Conservation (phyloP, 768 basidiomycete genomes). For the Russula vinacea region DNA sequence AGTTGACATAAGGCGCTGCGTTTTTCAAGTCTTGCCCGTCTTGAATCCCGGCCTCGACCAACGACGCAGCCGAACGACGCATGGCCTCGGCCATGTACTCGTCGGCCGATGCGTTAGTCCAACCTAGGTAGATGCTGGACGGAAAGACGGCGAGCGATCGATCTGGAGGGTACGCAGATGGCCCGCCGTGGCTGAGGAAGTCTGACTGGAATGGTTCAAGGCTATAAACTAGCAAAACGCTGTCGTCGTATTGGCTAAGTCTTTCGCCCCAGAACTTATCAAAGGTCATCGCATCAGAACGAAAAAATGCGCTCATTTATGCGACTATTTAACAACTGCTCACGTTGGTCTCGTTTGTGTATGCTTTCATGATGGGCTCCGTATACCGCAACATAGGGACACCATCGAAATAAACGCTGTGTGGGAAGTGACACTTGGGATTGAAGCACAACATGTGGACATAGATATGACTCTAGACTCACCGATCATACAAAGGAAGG, state of each 20-base stretch:
- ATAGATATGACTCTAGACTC: not conserved
- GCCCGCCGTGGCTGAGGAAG: slow-evolving; percentile 10
- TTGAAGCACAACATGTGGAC: not conserved
- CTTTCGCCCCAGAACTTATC: slow-evolving; percentile 12
- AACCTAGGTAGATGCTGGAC: slow-evolving; percentile 1
- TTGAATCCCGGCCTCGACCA: slow-evolving; percentile 3
- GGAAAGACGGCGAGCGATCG: slow-evolving; percentile 6
- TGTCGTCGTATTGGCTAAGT: not conserved
- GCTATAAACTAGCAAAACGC: slow-evolving; percentile 5
- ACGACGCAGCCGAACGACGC: not conserved
- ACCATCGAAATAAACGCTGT: not conserved
- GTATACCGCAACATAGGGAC: slow-evolving; percentile 9
- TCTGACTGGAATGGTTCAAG: slow-evolving; percentile 9
- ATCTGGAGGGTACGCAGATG: slow-evolving; percentile 15
- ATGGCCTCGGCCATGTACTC: slow-evolving; percentile 8
- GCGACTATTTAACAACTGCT: not conserved
- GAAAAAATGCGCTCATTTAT: not conserved
- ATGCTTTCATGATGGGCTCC: slow-evolving; percentile 5
- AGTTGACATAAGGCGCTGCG: slow-evolving; percentile 7
- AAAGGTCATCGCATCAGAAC: not conserved
- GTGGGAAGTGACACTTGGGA: not conserved
- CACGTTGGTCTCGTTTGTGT: slow-evolving; percentile 16
- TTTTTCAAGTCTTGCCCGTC: slow-evolving; percentile 14
- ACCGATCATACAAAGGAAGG: not conserved
- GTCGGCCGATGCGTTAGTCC: slow-evolving; percentile 1